Percentiles rank a stretch among this genome's conserved stretches.
phyloP scores from a whole-genome alignment of 495 filamentous ascomycete genomes.

The Friedmanniomyces simplex region DNA sequence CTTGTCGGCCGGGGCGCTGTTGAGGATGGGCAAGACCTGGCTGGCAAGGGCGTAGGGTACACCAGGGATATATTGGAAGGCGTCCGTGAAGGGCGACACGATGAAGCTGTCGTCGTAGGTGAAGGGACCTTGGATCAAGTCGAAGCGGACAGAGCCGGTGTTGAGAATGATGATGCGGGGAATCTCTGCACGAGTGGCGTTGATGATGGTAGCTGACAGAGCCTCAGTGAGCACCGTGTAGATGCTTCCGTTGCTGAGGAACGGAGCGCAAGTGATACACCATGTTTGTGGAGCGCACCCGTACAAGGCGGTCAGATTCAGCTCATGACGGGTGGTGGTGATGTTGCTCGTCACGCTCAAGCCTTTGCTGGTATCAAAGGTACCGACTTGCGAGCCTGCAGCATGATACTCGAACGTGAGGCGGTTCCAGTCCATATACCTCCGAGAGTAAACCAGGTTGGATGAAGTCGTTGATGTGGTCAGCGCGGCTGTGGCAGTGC shows the following conservation, averaged over 20 bases:
- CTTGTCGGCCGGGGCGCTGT: conserved; percentile 35
- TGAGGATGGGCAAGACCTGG: conserved; percentile 33
- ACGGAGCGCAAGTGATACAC: conserved; percentile 33
- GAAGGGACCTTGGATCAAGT: conserved; percentile 35
- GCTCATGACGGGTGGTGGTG: conserved; percentile 20
- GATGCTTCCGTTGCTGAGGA: conserved; percentile 28
- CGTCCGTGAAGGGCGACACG: conserved; percentile 30
- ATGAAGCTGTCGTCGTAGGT: conserved; percentile 34
- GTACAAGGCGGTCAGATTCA: conserved; percentile 31
- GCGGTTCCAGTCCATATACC: conserved; percentile 31
- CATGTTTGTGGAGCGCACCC: conserved; percentile 36
- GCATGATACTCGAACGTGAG: conserved; percentile 35
- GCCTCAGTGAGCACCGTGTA: conserved; percentile 29
- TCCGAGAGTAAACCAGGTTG: neutral
- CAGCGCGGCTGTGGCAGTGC: conserved; percentile 16
- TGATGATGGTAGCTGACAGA: conserved; percentile 27
- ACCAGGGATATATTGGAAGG: conserved; percentile 31
- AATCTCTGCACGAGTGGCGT: conserved; percentile 23
- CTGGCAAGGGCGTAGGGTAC: conserved; percentile 26
- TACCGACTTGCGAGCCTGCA: conserved; percentile 26
- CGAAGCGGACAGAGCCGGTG: conserved; percentile 32
- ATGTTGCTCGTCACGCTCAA: conserved; percentile 22
- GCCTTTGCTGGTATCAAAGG: conserved; percentile 27
- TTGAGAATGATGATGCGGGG: conserved; percentile 34
- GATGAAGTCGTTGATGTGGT: too few relatives aligned